Conservation (phyloP, 1,139 yeast genomes). For the Debaryomyces psychrophilus region DNA sequence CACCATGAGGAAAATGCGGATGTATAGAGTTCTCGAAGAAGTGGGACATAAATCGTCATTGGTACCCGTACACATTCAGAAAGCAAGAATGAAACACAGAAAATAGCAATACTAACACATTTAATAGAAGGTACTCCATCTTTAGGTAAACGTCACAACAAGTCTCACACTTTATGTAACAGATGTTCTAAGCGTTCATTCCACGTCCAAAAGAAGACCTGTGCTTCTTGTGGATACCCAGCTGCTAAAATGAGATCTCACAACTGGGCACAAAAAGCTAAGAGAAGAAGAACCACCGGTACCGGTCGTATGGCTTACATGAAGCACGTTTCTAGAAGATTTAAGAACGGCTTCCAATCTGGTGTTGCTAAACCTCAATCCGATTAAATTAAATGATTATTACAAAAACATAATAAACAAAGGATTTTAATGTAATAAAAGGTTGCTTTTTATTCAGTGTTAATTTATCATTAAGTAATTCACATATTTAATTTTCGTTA, state of each 20-base stretch:
- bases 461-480: conserved; percentile 6
- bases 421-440: conserved; percentile 10
- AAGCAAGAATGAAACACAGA: neutral
- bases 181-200: conserved; percentile 99
- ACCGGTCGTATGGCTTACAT: conserved; percentile 99
- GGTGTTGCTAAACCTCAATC: conserved; percentile 69
- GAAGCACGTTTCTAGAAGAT: conserved; percentile 95
- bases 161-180: conserved; percentile 99
- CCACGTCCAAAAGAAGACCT: conserved; percentile 99
- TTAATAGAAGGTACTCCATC: conserved; percentile 98
- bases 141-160: conserved; percentile 99
- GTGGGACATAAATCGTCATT: conserved; percentile 1
- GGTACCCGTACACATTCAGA: conserved; percentile 5
- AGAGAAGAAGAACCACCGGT: conserved; percentile 99
- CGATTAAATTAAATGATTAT: conserved; percentile 32
- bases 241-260: conserved; percentile 97
- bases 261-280: conserved; percentile 99
- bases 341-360: conserved; percentile 98
- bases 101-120: conserved; percentile 22
- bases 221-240: conserved; percentile 99
- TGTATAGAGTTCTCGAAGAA: neutral
- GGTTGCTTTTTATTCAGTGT: conserved; percentile 4
- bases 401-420: conserved; percentile 10
- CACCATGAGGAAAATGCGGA: no score
- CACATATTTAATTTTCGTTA: conserved; percentile 10